Evolutionary conservation across 192 early-diverging fungal genomes (phyloP).

Genomic region (Pilobolus umbonatus): DNA sequence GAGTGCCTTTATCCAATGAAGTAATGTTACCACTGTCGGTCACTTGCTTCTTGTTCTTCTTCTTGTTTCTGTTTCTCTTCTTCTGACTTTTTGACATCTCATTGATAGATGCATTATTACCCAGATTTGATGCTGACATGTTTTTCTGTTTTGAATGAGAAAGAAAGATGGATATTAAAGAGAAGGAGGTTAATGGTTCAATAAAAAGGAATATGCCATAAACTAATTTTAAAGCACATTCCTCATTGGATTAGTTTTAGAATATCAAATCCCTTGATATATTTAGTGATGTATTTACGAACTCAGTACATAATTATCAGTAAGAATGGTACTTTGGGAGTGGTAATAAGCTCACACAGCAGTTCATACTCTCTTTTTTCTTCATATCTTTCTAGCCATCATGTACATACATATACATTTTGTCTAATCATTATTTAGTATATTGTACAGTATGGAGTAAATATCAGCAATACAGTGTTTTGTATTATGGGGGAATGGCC

Average conservation of each 20-base stretch:
- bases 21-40: too few relatives aligned
- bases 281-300: neutral
- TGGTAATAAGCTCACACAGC: too few relatives aligned
- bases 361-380: too few relatives aligned
- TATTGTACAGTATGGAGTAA: too few relatives aligned
- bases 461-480: too few relatives aligned
- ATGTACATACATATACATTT: too few relatives aligned
- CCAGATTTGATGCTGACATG: neutral
- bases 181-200: neutral
- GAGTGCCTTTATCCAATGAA: too few relatives aligned
- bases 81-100: neutral
- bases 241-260: slow-evolving; percentile 2
- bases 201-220: neutral
- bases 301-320: neutral
- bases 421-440: too few relatives aligned
- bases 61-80: neutral
- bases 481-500: too few relatives aligned
- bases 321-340: too few relatives aligned
- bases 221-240: neutral
- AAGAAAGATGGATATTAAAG: neutral
- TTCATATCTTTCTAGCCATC: neutral
- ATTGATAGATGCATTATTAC: neutral
- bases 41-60: neutral
- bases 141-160: neutral
- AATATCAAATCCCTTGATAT: too few relatives aligned